These are phyloP conservation scores for Heterobasidion irregulare DNA, from an alignment of 1,284 basidiomycete genomes.

Conservation along the genomic window DNA sequence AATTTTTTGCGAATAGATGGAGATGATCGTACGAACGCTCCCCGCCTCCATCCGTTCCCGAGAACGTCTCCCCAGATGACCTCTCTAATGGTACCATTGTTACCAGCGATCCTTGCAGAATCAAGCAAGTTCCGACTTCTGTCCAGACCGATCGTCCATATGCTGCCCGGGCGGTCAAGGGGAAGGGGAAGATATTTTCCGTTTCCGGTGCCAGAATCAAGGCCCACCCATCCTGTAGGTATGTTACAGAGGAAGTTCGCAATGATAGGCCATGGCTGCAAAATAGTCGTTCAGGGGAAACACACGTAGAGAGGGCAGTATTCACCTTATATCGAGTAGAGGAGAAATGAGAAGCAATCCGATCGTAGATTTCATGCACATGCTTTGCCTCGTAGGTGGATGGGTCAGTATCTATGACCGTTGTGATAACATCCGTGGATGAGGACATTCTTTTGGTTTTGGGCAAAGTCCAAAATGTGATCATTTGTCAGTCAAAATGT, in stretches of 20 bases:
- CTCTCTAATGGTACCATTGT: slow-evolving; percentile 41
- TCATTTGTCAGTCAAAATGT: no score
- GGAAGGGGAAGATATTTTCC: slow-evolving; percentile 89
- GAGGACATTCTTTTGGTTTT: slow-evolving; percentile 3
- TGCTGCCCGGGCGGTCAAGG: slow-evolving; percentile 40
- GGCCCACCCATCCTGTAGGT: slow-evolving; percentile 74
- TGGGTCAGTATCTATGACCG: slow-evolving; percentile 35
- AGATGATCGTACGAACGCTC: slow-evolving; percentile 64
- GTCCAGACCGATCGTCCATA: slow-evolving; percentile 80
- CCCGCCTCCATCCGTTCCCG: slow-evolving; percentile 60
- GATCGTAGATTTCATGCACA: slow-evolving; percentile 85
- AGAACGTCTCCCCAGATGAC: slow-evolving; percentile 72
- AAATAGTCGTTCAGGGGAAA: background rate
- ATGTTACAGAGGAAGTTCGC: slow-evolving; percentile 71
- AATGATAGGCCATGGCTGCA: slow-evolving; percentile 92
- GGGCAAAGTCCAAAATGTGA: no score
- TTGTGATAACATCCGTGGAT: slow-evolving; percentile 25
- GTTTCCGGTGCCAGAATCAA: slow-evolving; percentile 96
- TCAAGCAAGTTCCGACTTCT: slow-evolving; percentile 71
- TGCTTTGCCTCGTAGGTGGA: slow-evolving; percentile 62
- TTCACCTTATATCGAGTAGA: slow-evolving; percentile 88
- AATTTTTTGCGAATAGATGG: background rate
- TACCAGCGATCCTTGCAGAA: slow-evolving; percentile 60
- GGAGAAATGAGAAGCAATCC: slow-evolving; percentile 89
- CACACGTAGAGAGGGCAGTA: slow-evolving; percentile 1